Conservation (phyloP, 768 basidiomycete genomes). For the Pleurotus sapidus region DNA sequence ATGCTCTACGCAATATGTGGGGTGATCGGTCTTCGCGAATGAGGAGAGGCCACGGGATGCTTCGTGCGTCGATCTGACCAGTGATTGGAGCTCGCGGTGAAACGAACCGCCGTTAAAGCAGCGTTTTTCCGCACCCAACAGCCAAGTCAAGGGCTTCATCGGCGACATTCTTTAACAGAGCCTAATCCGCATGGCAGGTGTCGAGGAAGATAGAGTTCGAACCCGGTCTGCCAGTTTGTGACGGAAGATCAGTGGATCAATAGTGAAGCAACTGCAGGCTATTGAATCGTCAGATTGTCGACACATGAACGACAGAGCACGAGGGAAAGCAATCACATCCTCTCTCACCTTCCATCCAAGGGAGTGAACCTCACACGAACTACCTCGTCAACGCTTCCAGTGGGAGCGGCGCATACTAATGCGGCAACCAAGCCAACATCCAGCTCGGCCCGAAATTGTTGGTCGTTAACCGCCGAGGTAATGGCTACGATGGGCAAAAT, state of each 20-base stretch:
- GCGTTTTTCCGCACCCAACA: constrained; percentile 4
- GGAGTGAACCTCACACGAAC: constrained; percentile 1
- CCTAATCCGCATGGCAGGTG: neutral
- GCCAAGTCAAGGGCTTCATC: neutral
- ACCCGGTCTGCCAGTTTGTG: neutral
- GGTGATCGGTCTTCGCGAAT: constrained; percentile 4
- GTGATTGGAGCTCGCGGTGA: neutral
- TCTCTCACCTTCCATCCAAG: constrained; percentile 4
- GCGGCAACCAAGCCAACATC: neutral
- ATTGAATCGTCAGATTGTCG: neutral
- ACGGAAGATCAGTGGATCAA: constrained; percentile 8
- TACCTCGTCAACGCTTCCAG: neutral
- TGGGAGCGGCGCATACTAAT: constrained; percentile 6
- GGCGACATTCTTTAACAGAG: neutral
- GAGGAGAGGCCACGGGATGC: neutral
- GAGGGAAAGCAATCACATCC: neutral
- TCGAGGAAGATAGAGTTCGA: constrained; percentile 1
- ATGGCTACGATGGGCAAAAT: neutral
- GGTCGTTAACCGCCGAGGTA: neutral
- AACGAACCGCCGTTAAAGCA: constrained; percentile 6
- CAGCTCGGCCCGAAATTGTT: neutral
- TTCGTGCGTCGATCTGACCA: neutral
- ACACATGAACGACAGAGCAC: neutral
- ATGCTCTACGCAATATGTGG: neutral
- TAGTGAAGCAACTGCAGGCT: neutral